Conservation (phyloP, 1,284 basidiomycete species). For the Cutaneotrichosporon spelunceum region DNA sequence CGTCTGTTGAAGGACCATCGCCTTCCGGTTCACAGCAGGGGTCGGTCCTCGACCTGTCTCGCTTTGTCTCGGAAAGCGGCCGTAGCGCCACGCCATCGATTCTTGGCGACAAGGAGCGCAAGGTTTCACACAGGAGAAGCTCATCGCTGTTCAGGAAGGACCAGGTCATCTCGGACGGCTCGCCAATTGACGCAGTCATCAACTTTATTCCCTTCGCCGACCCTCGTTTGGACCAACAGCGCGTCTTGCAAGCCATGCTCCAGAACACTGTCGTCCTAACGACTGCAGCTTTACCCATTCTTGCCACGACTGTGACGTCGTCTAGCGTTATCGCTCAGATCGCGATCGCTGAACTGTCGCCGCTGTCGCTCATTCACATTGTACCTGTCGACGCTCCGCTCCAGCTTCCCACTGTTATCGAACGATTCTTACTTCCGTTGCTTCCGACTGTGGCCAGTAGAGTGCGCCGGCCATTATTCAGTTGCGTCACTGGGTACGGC, state of each 20-base stretch:
- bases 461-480: constrained; percentile 27
- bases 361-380: constrained; percentile 38
- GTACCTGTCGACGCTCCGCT: constrained; percentile 32
- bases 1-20: constrained; percentile 2
- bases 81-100: constrained; percentile 1
- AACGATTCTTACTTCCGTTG: constrained; percentile 39
- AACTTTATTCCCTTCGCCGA: constrained; percentile 36
- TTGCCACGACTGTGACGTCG: constrained; percentile 18
- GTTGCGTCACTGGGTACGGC: constrained; percentile 26
- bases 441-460: constrained; percentile 19
- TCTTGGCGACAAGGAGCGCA: constrained; percentile 3
- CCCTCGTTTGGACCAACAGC: constrained; percentile 20
- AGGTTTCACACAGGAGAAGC: constrained; percentile 7
- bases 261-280: constrained; percentile 39
- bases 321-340: constrained; percentile 8
- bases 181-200: constrained; percentile 39
- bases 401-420: constrained; percentile 36
- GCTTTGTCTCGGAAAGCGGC: not conserved
- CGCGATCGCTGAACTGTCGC: constrained; percentile 11
- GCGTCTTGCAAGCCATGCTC: constrained; percentile 38
- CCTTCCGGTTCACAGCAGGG: constrained; percentile 9
- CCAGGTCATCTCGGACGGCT: constrained; percentile 8
- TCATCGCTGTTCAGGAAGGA: constrained; percentile 15
- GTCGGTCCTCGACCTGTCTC: constrained; percentile 12
- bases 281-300: constrained; percentile 34